Conservation (phyloP, 805 yeast species). For the Candida sanyiensis region DNA sequence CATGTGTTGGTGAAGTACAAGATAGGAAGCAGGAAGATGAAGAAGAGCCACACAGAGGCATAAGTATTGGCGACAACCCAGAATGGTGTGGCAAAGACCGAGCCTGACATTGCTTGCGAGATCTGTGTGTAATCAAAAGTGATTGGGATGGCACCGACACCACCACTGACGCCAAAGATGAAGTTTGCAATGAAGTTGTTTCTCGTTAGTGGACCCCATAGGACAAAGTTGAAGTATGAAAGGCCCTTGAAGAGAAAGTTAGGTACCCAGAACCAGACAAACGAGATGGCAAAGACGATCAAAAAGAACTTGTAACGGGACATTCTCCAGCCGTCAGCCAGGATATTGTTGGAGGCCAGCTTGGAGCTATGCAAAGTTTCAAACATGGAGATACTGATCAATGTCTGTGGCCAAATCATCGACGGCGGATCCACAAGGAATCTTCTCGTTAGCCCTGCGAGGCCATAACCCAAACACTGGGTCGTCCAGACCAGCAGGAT, state of each 20-base stretch:
- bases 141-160: constrained; percentile 49
- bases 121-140: constrained; percentile 56
- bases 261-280: constrained; percentile 61
- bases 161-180: constrained; percentile 53
- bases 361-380: constrained; percentile 38
- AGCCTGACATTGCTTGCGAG: constrained; percentile 35
- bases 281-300: constrained; percentile 35
- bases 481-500: constrained; percentile 48
- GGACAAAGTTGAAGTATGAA: constrained; percentile 41
- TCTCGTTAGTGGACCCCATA: constrained; percentile 44
- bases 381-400: constrained; percentile 55
- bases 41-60: constrained; percentile 41
- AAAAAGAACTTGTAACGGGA: constrained; percentile 45
- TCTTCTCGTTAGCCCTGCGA: constrained; percentile 58
- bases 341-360: constrained; percentile 30
- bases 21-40: constrained; percentile 44
- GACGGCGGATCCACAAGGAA: constrained; percentile 57
- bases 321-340: constrained; percentile 49
- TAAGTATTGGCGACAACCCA: constrained; percentile 34
- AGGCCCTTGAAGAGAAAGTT: constrained; percentile 44
- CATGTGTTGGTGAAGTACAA: constrained; percentile 49
- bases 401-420: constrained; percentile 67
- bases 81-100: constrained; percentile 55
- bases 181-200: constrained; percentile 53
- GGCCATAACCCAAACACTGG: constrained; percentile 61